phyloP scores from a whole-genome alignment of 2,329 filamentous ascomycete genomes.

The Ophiocordyceps australis region DNA sequence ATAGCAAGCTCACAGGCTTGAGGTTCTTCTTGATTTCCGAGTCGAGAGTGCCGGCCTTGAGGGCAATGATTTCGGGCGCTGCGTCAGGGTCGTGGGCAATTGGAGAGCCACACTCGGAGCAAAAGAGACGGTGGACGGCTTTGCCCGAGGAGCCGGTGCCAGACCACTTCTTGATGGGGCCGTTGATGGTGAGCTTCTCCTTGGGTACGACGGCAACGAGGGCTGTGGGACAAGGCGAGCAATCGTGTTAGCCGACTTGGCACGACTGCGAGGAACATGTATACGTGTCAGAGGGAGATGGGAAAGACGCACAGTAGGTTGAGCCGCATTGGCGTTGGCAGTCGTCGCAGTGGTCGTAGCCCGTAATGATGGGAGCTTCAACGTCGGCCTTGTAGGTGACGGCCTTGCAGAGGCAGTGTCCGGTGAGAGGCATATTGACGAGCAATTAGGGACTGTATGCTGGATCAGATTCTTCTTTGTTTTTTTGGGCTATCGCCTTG shows the following conservation, averaged over 20 bases:
- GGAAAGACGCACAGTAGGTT: conserved; percentile 38
- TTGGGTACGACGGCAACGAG: conserved; percentile 49
- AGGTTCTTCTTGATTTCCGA: conserved; percentile 47
- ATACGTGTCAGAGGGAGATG: no score
- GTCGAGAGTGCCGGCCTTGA: conserved; percentile 49
- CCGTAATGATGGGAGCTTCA: conserved; percentile 32
- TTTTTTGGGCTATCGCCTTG: neutral
- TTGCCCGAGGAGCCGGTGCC: conserved; percentile 42
- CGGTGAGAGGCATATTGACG: conserved; percentile 41
- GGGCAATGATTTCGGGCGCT: conserved; percentile 50
- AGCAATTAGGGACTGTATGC: no score
- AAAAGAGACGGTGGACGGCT: conserved; percentile 49
- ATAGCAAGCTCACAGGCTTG: conserved; percentile 33
- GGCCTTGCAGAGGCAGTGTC: conserved; percentile 54
- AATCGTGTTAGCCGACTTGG: no score
- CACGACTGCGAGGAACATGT: neutral
- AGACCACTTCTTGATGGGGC: conserved; percentile 46
- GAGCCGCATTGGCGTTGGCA: conserved; percentile 54
- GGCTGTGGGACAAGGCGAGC: conserved; percentile 24
- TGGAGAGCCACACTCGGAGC: conserved; percentile 49
- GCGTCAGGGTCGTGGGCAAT: conserved; percentile 54
- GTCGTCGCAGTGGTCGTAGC: conserved; percentile 56
- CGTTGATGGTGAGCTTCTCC: conserved; percentile 43
- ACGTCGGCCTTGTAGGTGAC: conserved; percentile 47
- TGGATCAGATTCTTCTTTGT: no score